Percentiles rank a stretch among this genome's conserved stretches.
Conservation (phyloP, 441 rosid species). For the Syzygium malaccense region DNA sequence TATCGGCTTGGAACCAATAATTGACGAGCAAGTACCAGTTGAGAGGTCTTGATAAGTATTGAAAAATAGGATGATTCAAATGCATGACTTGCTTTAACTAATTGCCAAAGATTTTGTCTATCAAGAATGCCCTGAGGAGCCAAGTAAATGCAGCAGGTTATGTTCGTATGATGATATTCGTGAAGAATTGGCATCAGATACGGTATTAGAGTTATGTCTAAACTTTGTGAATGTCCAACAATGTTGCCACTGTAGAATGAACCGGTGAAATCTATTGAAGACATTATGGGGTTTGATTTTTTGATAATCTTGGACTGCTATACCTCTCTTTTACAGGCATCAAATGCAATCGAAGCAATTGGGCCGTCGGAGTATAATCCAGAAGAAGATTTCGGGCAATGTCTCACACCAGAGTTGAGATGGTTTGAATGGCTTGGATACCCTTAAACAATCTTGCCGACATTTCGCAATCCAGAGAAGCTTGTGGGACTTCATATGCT, state of each 20-base stretch:
- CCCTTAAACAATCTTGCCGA: neutral
- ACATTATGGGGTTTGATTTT: neutral
- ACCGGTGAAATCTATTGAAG: neutral
- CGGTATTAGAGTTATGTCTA: too few species aligned
- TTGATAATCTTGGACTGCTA: neutral
- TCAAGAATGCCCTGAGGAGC: neutral
- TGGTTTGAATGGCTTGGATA: neutral
- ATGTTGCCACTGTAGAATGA: neutral
- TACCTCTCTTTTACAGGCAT: neutral
- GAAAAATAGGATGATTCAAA: neutral
- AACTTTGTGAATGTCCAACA: neutral
- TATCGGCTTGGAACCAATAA: neutral
- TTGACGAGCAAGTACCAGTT: neutral
- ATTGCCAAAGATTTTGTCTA: neutral
- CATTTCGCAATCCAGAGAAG: neutral
- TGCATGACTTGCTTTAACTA: neutral
- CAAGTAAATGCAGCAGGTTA: neutral
- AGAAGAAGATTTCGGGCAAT: neutral
- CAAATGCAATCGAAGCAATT: neutral
- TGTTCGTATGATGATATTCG: neutral
- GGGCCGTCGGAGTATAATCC: too few species aligned
- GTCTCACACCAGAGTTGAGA: neutral
- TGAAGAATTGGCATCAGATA: neutral
- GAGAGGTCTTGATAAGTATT: neutral
- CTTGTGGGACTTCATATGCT: neutral